Base-by-base conservation (phyloP, 768 basidiomycete genomes). In the Kwoniella shandongensis region DNA sequence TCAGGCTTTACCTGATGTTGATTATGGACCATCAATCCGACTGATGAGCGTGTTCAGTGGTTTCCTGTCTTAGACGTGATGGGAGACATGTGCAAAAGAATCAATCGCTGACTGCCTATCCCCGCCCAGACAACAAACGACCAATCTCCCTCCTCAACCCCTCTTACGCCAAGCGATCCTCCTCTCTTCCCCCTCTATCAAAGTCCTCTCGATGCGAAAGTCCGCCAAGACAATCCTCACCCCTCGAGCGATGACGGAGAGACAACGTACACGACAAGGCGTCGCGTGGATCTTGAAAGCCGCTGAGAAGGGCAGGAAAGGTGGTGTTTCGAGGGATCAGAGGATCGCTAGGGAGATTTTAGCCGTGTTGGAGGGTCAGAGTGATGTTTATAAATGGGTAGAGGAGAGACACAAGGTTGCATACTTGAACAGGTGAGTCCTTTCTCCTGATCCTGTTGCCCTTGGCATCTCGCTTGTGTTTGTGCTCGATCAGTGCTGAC, bases 281-380 rank as follows among this genome's bases (percentile, higher is more conserved):
- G 80, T 94, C 35, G 72, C 80, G 59, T 89, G 87, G 82, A 85
- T 96, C 15, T 63, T 90, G 42, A 78, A 84, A 4, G 85, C 83
- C 12, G 82, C 83, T 59, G 81, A 86, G 57, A 78, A 77, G 53
- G 81, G 81, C 39, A 73, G 81, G 0, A 87, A 86, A 22, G 81
- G 81, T 65, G 82, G 79, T 0, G 60, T 87, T 6, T 56, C 62
- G 32, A 47, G 65, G 32, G 84, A 85, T 62, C 84, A 87, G 67
- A 79, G 91, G 57, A 74, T 94, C 59, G 91, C 91, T 27, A 80
- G 84, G 70, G 90, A 94, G 78, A 78, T 92, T 29, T 80, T 96
- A 41, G 81, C 80, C 0, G 82, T 89, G 18, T 79, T 86, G 65
- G 84, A 84, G 17, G 81, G 82, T 3, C 83, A 83, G 41, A 77